A percentile compares a stretch with the other conserved stretches of the same genome.
phyloP scores from a whole-genome alignment of 169 alveolate species.

The Prorocentrum cordatum region DNA sequence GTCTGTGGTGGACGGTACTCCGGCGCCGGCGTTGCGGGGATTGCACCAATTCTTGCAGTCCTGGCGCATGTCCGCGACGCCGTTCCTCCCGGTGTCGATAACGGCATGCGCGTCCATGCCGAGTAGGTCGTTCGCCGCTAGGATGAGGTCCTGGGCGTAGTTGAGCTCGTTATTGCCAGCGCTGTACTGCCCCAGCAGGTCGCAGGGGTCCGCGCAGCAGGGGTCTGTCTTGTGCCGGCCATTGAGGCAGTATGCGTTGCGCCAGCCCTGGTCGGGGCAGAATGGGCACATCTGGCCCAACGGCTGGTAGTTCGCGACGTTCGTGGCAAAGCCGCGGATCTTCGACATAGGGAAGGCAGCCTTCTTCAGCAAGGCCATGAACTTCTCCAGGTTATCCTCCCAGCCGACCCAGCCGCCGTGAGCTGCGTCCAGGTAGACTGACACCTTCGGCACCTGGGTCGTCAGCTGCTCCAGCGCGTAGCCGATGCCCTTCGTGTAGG shows the following conservation, averaged over 20 bases:
- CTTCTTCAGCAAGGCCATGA: background rate
- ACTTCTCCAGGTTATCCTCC: conserved; percentile 29
- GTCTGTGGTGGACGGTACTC: conserved; percentile 4
- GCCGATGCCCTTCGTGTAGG: conserved; percentile 6
- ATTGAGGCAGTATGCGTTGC: conserved; percentile 14
- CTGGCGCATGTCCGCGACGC: conserved; percentile 11
- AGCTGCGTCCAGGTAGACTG: conserved; percentile 38
- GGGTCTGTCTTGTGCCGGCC: background rate
- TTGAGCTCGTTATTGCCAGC: conserved; percentile 23
- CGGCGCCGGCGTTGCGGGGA: conserved; percentile 14
- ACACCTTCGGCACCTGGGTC: conserved; percentile 1
- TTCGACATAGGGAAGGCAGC: background rate
- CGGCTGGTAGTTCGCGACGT: background rate
- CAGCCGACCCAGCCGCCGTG: conserved; percentile 63
- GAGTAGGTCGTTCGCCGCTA: conserved; percentile 13
- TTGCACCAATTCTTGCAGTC: conserved; percentile 49
- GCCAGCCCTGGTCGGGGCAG: background rate
- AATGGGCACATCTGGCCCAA: background rate
- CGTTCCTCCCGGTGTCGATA: conserved; percentile 53
- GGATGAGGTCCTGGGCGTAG: conserved; percentile 25
- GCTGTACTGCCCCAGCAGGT: conserved; percentile 8
- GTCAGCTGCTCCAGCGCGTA: conserved; percentile 9
- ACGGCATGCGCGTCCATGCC: conserved; percentile 29
- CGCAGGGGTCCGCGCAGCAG: conserved; percentile 37
- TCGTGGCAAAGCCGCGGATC: conserved; percentile 44